Evolutionary conservation across 176 grass and related monocot genomes (phyloP).

Genomic region (Carex pumila): DNA sequence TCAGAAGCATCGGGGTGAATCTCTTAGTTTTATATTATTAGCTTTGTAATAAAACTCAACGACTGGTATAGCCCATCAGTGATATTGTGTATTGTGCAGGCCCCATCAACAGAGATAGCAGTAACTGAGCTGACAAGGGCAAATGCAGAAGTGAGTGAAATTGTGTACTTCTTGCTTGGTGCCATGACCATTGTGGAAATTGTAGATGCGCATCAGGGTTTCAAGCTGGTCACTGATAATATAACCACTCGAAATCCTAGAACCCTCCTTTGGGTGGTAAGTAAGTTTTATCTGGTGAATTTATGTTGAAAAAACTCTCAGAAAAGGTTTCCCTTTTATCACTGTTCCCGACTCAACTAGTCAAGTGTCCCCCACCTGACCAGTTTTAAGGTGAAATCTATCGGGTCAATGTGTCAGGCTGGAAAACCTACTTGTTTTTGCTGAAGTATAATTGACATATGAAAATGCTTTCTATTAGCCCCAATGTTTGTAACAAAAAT

Average conservation of each 20-base stretch:
- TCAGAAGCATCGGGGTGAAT: conserved; percentile 94
- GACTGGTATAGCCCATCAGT: neutral
- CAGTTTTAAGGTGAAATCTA: neutral
- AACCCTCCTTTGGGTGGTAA: conserved; percentile 95
- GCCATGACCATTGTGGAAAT: conserved; percentile 99
- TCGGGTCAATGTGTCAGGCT: neutral
- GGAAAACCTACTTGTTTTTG: neutral
- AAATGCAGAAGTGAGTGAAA: conserved; percentile 91
- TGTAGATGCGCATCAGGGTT: conserved; percentile 98
- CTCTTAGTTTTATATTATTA: conserved; percentile 7
- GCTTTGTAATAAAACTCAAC: neutral
- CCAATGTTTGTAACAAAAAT: neutral
- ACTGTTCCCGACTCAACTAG: neutral
- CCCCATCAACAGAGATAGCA: conserved; percentile 74
- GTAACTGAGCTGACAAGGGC: conserved; percentile 60
- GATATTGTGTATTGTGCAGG: conserved; percentile 40
- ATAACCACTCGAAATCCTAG: conserved; percentile 84
- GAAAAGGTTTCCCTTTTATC: neutral
- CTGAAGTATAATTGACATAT: neutral
- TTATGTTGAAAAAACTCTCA: neutral
- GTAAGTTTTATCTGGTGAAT: conserved; percentile 14
- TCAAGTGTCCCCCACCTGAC: neutral
- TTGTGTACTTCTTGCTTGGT: conserved; percentile 97
- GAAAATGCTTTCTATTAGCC: neutral
- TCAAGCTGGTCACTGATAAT: conserved; percentile 93